phyloP scores from a whole-genome alignment of 257 asterid species.

The Apocynum venetum region DNA sequence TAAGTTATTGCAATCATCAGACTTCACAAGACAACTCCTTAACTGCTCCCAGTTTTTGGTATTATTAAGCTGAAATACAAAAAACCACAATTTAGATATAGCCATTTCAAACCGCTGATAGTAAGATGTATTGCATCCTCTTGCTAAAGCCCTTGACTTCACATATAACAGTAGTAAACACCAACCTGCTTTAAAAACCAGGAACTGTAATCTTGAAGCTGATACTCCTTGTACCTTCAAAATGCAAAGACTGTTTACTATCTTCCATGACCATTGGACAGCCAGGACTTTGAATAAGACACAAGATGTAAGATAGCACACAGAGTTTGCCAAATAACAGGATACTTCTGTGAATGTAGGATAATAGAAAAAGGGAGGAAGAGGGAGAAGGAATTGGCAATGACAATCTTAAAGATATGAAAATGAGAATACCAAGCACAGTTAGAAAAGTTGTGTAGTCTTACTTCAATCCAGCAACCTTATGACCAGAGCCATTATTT shows the following conservation, averaged over 20 bases:
- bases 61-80: constrained; percentile 63
- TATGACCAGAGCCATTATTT: constrained; percentile 84
- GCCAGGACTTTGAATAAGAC: background rate
- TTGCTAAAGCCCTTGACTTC: background rate
- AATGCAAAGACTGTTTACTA: constrained; percentile 8
- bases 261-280: too few relatives aligned
- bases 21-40: constrained; percentile 80
- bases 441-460: constrained; percentile 7
- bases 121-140: background rate
- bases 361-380: background rate
- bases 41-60: constrained; percentile 72
- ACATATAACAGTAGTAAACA: background rate
- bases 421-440: background rate
- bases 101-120: background rate
- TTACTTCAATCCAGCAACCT: constrained; percentile 69
- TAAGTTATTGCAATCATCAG: constrained; percentile 65
- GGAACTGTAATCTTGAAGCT: constrained; percentile 82
- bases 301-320: background rate
- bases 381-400: background rate
- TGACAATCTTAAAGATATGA: background rate
- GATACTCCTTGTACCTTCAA: constrained; percentile 83
- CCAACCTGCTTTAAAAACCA: constrained; percentile 85
- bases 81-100: background rate
- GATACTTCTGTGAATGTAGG: background rate
- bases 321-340: background rate